Evolutionary conservation across 768 basidiomycete species (phyloP), one percentile per base, ranked within the genome.

Genomic region (Epithele typhae): DNA sequence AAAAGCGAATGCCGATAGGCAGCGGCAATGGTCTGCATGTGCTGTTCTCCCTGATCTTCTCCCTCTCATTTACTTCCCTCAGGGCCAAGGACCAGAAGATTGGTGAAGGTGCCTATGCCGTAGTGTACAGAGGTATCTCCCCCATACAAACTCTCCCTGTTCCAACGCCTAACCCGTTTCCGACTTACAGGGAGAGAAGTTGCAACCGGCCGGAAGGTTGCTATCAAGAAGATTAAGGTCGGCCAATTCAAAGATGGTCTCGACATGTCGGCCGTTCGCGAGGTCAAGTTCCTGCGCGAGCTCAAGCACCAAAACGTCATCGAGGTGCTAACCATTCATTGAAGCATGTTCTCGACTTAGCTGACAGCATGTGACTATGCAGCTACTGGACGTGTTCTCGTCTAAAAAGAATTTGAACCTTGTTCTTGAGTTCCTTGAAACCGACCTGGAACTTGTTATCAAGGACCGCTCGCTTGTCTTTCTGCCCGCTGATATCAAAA

Each of bases 181-280:
- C 21, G 18, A 22, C 23, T 38, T 35, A 3, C 52, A 92, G 91
- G 89, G 21, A 74, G 83, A 52, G 86, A 92, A 57, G 73, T 78
- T 15, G 69, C 81, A 0, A 89, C 87, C 2, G 82, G 82, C 24
- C 73, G 82, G n/a, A 87, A 84, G 66, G 84, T 97, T 0, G 96
- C 96, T 46, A 95, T 99, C 57, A 99, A 99, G 73, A 98, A 98
- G 68, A 95, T 96, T 56, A 95, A 95, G 60, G 86, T 94, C 12
- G 92, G 93, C 4, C 88, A 89, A 57, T 93, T 95, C 74, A 95
- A 94, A 64, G 96, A 98, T 67, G 96, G 96, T 11, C 76, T 99
- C 25, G 95, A 98, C 68, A 97, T 99, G 93, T 95, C 92, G 51
- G 96, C 96, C 47, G 84, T 99, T 46, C 85, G 96, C 12, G 96